Percentiles rank a stretch among this genome's conserved stretches.
Evolutionary conservation across 495 filamentous ascomycete species (phyloP).

Genomic region (Geoglossum glabrum): DNA sequence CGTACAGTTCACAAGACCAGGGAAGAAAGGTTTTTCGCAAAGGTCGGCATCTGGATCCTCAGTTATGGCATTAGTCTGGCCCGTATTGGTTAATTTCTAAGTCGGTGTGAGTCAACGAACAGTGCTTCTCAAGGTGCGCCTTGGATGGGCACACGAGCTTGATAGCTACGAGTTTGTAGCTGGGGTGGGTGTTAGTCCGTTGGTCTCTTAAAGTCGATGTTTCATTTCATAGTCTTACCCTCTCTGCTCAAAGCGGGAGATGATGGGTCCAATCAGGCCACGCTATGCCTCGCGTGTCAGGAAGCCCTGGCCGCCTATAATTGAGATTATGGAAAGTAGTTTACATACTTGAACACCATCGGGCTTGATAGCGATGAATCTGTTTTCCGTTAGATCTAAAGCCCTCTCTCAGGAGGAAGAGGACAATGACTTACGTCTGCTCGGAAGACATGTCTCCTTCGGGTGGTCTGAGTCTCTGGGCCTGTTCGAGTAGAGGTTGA

Average conservation of each 20-base stretch:
- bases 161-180: conserved; percentile 95
- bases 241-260: conserved; percentile 88
- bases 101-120: conserved; percentile 17
- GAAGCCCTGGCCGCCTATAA: not conserved
- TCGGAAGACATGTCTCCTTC: conserved; percentile 59
- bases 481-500: conserved; percentile 22
- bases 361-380: conserved; percentile 98
- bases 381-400: conserved; percentile 15
- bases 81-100: not conserved
- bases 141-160: conserved; percentile 77
- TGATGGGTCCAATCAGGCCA: conserved; percentile 90
- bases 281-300: conserved; percentile 35
- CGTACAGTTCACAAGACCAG: conserved; percentile 71
- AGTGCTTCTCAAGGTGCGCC: conserved; percentile 95
- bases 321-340: conserved; percentile 3
- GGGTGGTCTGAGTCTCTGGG: conserved; percentile 18
- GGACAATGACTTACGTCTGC: conserved; percentile 54
- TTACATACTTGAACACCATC: conserved; percentile 86
- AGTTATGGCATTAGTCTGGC: not conserved
- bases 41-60: conserved; percentile 51
- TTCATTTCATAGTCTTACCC: conserved; percentile 33
- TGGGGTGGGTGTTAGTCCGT: conserved; percentile 17
- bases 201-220: not conserved
- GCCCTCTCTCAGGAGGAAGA: conserved; percentile 8
- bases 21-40: conserved; percentile 86